Evolutionary conservation across 129 eudicot genomes (phyloP).

Genomic region (Smallanthus sonchifolius): DNA sequence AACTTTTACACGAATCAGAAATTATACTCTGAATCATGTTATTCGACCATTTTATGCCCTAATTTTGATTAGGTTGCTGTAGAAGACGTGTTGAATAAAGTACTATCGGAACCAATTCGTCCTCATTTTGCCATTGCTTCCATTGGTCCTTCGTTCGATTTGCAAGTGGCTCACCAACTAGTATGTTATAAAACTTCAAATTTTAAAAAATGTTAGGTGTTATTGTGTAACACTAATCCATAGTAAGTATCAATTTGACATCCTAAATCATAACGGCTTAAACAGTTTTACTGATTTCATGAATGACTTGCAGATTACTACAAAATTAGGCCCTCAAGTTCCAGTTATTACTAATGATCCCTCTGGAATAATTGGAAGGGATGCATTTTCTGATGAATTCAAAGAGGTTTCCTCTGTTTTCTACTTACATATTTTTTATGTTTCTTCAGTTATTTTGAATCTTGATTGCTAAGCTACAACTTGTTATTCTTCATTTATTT

Average conservation of each 20-base stretch:
- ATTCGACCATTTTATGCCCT: background rate
- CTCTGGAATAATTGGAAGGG: slow-evolving; percentile 68
- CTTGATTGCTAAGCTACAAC: background rate
- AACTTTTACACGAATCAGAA: background rate
- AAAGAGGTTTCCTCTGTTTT: slow-evolving; percentile 50
- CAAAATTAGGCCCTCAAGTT: slow-evolving; percentile 50
- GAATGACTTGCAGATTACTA: slow-evolving; percentile 47
- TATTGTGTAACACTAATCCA: background rate
- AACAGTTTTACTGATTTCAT: background rate
- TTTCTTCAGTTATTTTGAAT: background rate
- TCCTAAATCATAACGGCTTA: background rate
- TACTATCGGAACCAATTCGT: slow-evolving; percentile 61
- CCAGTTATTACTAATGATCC: slow-evolving; percentile 52
- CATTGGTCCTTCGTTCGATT: slow-evolving; percentile 40
- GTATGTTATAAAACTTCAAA: slow-evolving; percentile 25
- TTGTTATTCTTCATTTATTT: background rate
- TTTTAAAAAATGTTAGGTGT: background rate
- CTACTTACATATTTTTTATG: background rate
- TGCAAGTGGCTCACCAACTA: slow-evolving; percentile 46
- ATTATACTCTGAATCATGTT: background rate
- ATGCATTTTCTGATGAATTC: slow-evolving; percentile 50
- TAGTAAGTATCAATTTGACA: background rate
- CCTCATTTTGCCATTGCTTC: slow-evolving; percentile 79
- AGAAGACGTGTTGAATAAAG: slow-evolving; percentile 58
- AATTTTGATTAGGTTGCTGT: slow-evolving; percentile 54